Evolutionary conservation across 257 asterid species (phyloP), one percentile per base, ranked within the genome.

Genomic region (Phtheirospermum japonicum): DNA sequence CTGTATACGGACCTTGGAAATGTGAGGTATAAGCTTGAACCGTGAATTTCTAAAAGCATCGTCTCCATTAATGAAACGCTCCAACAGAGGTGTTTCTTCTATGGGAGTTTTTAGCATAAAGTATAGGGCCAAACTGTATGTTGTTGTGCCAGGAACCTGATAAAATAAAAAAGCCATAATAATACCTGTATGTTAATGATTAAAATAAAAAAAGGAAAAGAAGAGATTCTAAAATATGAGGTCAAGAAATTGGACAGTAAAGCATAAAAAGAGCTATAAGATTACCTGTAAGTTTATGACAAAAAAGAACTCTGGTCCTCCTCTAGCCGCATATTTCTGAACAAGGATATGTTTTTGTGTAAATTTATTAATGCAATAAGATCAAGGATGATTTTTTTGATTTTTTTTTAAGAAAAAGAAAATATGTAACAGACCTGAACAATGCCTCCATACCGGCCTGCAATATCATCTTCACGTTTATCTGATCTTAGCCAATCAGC

Each of bases 401-500:
- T 40, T 26, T 61, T 32, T 4, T 0, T 7, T 14, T 49, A 1
- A 11, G 17, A 48, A n/a, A n/a, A n/a, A n/a, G n/a, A 31, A 65
- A 16, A 14, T 7, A 43, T 56, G 58, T 19, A 13, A 14, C 31
- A 17, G 48, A 87, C 95, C 92, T 87, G 90, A 71, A 90, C 95
- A 40, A 90, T 85, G 86, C 93, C 71, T 58, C 85, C 88, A 4
- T 73, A 65, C 14, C 88, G 87, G 65, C 86, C 79, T 8, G 85
- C 83, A 59, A 90, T 84, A 77, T 90, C 78, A 32, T 85, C 94
- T 79, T 90, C 95, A 20, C 88, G 93, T 46, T 70, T 79, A 49
- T 79, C 76, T 4, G 96, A 90, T 70, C 75, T 83, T 63, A 90
- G 73, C 95, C 96, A 90, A 65, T 90, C 97, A 7, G 95, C 96